phyloP scores from a whole-genome alignment of 1,284 basidiomycete species.

The Inonotus hispidus region DNA sequence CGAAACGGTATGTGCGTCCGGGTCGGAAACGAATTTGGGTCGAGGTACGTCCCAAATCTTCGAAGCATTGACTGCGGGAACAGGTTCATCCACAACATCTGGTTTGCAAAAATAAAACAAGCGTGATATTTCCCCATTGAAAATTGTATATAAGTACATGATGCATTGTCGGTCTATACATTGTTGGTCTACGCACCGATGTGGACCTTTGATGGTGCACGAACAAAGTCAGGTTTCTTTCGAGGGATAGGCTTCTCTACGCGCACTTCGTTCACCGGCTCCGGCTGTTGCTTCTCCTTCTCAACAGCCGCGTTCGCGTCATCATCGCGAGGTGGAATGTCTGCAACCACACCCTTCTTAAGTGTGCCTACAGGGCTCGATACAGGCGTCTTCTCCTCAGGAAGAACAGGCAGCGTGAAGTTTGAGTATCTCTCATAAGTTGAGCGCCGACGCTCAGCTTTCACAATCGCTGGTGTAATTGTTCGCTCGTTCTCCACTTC shows the following conservation, averaged over 20 bases:
- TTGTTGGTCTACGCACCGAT: conserved; percentile 15
- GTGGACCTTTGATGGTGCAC: conserved; percentile 6
- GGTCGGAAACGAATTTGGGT: conserved; percentile 27
- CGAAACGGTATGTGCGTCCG: conserved; percentile 53
- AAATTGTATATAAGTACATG: conserved; percentile 6
- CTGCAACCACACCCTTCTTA: conserved; percentile 25
- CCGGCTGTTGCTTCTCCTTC: conserved; percentile 1
- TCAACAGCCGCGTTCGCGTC: conserved; percentile 8
- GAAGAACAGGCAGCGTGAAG: conserved; percentile 54
- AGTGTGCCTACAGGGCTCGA: conserved; percentile 51
- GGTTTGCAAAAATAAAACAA: not conserved
- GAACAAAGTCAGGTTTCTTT: conserved; percentile 7
- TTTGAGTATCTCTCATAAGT: conserved; percentile 62
- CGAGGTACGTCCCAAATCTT: conserved; percentile 34
- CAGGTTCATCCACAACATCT: conserved; percentile 40
- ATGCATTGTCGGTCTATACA: not conserved
- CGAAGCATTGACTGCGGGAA: conserved; percentile 48
- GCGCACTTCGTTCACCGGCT: not conserved
- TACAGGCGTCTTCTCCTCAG: conserved; percentile 61
- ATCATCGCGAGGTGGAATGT: conserved; percentile 21
- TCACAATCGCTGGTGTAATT: conserved; percentile 18
- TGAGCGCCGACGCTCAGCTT: conserved; percentile 52
- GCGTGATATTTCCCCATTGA: not conserved
- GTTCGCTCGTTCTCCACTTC: conserved; percentile 20
- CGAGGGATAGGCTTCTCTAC: conserved; percentile 8